phyloP scores from a whole-genome alignment of 306 rosid genomes.

The Arachis stenosperma region DNA sequence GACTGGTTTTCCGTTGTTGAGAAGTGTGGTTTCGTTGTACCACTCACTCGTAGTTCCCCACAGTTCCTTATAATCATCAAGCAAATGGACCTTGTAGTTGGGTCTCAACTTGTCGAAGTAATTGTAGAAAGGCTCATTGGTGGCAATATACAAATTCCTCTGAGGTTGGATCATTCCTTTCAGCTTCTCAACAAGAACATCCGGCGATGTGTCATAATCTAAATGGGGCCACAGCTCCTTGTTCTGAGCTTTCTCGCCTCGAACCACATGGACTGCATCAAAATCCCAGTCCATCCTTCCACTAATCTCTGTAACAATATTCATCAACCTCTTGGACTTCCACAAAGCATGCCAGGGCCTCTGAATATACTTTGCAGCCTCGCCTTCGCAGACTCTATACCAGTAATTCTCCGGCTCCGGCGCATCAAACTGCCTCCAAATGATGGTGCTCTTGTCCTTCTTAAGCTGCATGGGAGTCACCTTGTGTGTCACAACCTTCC shows the following conservation, averaged over 20 bases:
- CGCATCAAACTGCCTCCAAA: slow-evolving; percentile 90
- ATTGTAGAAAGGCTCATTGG: slow-evolving; percentile 90
- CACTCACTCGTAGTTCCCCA: slow-evolving; percentile 93
- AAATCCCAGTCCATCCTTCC: slow-evolving; percentile 98
- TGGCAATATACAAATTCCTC: slow-evolving; percentile 89
- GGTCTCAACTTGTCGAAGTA: slow-evolving; percentile 94
- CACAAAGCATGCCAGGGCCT: slow-evolving; percentile 97
- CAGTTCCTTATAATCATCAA: slow-evolving; percentile 87
- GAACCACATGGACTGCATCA: slow-evolving; percentile 88
- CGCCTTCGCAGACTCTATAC: slow-evolving; percentile 97
- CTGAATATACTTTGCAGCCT: slow-evolving; percentile 79
- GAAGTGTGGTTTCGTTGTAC: slow-evolving; percentile 73
- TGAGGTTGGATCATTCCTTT: slow-evolving; percentile 79
- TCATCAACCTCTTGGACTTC: slow-evolving; percentile 98
- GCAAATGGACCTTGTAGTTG: slow-evolving; percentile 85
- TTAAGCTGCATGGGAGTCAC: slow-evolving; percentile 80
- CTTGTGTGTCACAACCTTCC: slow-evolving; percentile 75
- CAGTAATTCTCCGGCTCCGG: slow-evolving; percentile 97
- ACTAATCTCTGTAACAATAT: slow-evolving; percentile 85
- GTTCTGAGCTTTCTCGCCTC: slow-evolving; percentile 90
- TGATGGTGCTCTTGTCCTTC: slow-evolving; percentile 70
- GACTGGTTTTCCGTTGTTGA: slow-evolving; percentile 79
- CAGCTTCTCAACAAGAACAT: slow-evolving; percentile 68
- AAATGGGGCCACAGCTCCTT: slow-evolving; percentile 94
- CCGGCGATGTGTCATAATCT: slow-evolving; percentile 85